Evolutionary conservation across 768 basidiomycete genomes (phyloP).

Genomic region (Panaeolus cyanescens): DNA sequence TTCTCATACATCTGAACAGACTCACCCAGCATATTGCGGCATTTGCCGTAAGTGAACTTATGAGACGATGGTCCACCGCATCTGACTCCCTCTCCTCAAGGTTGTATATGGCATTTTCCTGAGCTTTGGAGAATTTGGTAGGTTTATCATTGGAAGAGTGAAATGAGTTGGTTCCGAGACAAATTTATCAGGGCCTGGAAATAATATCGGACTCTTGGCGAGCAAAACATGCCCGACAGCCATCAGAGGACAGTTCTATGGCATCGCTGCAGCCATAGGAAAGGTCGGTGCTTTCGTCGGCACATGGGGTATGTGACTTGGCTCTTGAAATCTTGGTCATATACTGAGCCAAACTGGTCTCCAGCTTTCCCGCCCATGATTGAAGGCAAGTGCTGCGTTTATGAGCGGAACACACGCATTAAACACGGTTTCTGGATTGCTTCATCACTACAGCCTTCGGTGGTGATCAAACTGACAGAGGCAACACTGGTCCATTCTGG

Average conservation of each 20-base stretch:
- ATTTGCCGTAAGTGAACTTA: slow-evolving; percentile 57
- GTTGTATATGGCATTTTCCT: slow-evolving; percentile 92
- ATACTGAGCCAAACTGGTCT: neutral
- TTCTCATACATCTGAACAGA: slow-evolving; percentile 26
- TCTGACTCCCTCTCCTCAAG: slow-evolving; percentile 26
- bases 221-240: slow-evolving; percentile 86
- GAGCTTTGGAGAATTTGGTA: slow-evolving; percentile 84
- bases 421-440: slow-evolving; percentile 12
- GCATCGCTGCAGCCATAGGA: slow-evolving; percentile 81
- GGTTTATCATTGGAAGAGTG: too few species aligned
- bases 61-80: neutral
- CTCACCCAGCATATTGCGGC: slow-evolving; percentile 67
- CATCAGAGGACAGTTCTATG: slow-evolving; percentile 85
- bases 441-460: slow-evolving; percentile 54
- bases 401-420: neutral
- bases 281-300: slow-evolving; percentile 86
- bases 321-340: neutral
- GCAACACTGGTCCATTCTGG: slow-evolving; percentile 89
- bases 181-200: slow-evolving; percentile 64
- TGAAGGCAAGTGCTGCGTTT: slow-evolving; percentile 37
- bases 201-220: slow-evolving; percentile 84
- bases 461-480: slow-evolving; percentile 47
- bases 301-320: slow-evolving; percentile 62
- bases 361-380: slow-evolving; percentile 62
- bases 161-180: too few species aligned